Evolutionary conservation across 768 basidiomycete species (phyloP), one percentile per base, ranked within the genome.

Genomic region (Mrakia hoshinonis): DNA sequence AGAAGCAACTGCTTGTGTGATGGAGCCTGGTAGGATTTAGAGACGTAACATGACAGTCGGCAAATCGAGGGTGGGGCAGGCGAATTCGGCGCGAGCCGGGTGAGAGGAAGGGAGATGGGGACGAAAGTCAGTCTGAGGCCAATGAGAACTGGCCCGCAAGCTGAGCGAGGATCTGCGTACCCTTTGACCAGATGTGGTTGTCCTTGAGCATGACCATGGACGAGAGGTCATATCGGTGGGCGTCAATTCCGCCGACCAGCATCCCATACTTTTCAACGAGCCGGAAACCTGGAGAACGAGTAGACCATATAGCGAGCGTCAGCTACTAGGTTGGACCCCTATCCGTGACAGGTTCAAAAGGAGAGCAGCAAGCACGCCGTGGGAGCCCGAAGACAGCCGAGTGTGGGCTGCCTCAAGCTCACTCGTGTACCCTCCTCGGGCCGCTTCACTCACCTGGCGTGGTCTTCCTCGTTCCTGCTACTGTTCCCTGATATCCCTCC

Each of bases 171-270:
- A 4, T 22, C 18, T 38, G 67, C 83, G 73, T 77, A 88, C 93
- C 93, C 52, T 88, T 90, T 3, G 93, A 95, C 94, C 93, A 97
- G 77, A 98, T 91, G 78, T 99, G 96, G 78, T 99, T 99, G 76
- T 99, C 96, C 81, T 98, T 98, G 76, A 99, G 86, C 96, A 99
- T 99, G 77, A 99, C 94, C 96, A 99, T 98, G 78, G 90, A 91
- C 36, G 91, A 93, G n/a, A 98, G 84, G 79, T 98, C 94, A 75
- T 96, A 89, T 29, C 96, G 86, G 82, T 99, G 96, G 11, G 91
- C 82, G 78, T 99, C 95, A 76, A 97, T 89, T 7, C 96, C 96
- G 22, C 96, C 96, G 18, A 98, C 91, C 55, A 98, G 81, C 96
- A 99, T 98, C 4, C 88, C 96, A 78, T 99, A 97, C 80, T 99